phyloP scores from a whole-genome alignment of 2,329 filamentous ascomycete genomes.

The Aspergillus pseudotamarii region DNA sequence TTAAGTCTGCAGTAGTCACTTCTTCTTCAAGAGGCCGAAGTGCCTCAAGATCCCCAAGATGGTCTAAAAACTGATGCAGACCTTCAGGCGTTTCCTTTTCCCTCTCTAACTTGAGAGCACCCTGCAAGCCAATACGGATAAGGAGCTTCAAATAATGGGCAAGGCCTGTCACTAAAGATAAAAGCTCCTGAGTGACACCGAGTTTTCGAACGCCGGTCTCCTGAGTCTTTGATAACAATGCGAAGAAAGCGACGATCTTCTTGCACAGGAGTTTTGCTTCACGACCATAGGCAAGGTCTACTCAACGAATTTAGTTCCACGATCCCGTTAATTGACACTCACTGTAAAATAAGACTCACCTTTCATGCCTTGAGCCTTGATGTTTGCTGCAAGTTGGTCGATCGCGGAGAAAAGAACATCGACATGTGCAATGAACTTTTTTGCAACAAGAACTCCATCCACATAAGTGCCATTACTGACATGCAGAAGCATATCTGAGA shows the following conservation, averaged over 20 bases:
- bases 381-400: slow-evolving; percentile 77
- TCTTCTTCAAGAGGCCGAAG: slow-evolving; percentile 67
- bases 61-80: slow-evolving; percentile 79
- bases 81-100: slow-evolving; percentile 75
- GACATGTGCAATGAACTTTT: slow-evolving; percentile 94
- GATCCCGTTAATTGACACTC: slow-evolving; percentile 22
- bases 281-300: slow-evolving; percentile 84
- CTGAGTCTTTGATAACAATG: slow-evolving; percentile 89
- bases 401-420: slow-evolving; percentile 89
- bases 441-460: slow-evolving; percentile 90
- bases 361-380: slow-evolving; percentile 72
- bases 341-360: slow-evolving; percentile 54
- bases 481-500: slow-evolving; percentile 97
- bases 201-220: slow-evolving; percentile 87
- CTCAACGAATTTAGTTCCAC: slow-evolving; percentile 13
- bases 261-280: slow-evolving; percentile 99
- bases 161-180: slow-evolving; percentile 94
- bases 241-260: slow-evolving; percentile 98
- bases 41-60: slow-evolving; percentile 80
- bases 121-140: slow-evolving; percentile 94
- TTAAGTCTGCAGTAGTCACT: slow-evolving; percentile 64
- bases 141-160: slow-evolving; percentile 97
- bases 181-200: slow-evolving; percentile 94
- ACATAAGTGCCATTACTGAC: slow-evolving; percentile 97
- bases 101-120: slow-evolving; percentile 85